Evolutionary conservation across 345 rosid species (phyloP), one percentile per base, ranked within the genome.

Genomic region (Populus pruinosa): DNA sequence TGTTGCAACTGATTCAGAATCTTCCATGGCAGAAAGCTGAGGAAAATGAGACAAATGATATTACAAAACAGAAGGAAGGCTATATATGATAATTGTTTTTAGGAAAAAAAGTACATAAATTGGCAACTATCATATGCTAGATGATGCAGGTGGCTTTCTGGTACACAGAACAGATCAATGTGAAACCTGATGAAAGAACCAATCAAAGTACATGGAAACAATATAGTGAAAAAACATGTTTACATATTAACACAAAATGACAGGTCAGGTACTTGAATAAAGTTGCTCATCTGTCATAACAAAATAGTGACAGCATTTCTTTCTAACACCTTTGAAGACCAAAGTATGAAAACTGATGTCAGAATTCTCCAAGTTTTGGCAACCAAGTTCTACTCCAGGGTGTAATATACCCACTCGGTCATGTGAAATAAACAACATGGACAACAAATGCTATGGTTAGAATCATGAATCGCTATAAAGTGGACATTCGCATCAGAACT

Each of bases 21-120:
- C 90, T 82, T 96, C 98, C 99, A 96, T 96, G 67, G 78, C 62
- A 35, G 79, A 79, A 78, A 79, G 41, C 94, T 87, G 82, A 72
- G 72, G 25, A 70, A 31, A 69, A 39, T 21, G 21, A 25, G 43
- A 62, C 5, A 47, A 69, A 73, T 38, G 13, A 65, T 64, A 29
- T 35, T 49, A 63, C 9, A 53, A 56, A 25, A 13, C 20, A 39
- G 63, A 5, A 31, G 39, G 21, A 71, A 20, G 41, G 16, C 29
- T 61, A 27, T 17, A 7, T 41, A 59, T n/a, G 2, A n/a, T 5
- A 56, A 20, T 14, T 43, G 12, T 23, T 27, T 29, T 3, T 1
- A 1, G 21, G 1, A 20, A 27, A 69, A 69, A 61, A n/a, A 11
- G 23, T 13, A 69, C 4, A 21, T 43, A 67, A 68, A 14, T 7